phyloP scores from a whole-genome alignment of 495 filamentous ascomycete genomes.

The Penicillium verhagenii region DNA sequence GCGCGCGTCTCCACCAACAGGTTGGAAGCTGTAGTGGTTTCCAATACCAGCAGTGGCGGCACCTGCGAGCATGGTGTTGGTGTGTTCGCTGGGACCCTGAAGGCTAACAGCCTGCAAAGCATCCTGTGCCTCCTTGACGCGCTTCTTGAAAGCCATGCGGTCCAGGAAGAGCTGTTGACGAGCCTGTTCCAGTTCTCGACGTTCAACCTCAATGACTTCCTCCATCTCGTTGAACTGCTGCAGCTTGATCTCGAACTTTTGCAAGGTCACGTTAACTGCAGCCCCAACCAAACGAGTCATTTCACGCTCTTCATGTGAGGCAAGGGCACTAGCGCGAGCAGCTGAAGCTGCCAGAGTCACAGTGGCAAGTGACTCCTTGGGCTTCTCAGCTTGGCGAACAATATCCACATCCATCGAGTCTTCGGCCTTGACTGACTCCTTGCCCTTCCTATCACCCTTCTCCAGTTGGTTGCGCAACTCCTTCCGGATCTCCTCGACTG shows the following conservation, averaged over 20 bases:
- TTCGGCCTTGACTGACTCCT: constrained; percentile 59
- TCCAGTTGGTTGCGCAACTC: constrained; percentile 72
- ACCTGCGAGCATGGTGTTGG: constrained; percentile 51
- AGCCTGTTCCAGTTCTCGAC: constrained; percentile 84
- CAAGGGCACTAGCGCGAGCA: constrained; percentile 80
- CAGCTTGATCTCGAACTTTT: constrained; percentile 81
- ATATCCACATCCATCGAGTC: constrained; percentile 68
- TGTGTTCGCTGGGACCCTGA: constrained; percentile 54
- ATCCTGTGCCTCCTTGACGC: constrained; percentile 79
- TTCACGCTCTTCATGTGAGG: constrained; percentile 93
- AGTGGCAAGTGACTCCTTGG: constrained; percentile 59
- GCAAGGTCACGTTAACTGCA: constrained; percentile 77
- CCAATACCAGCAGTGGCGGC: constrained; percentile 45
- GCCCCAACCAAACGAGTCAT: constrained; percentile 89
- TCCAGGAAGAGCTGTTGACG: constrained; percentile 93
- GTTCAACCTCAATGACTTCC: constrained; percentile 82
- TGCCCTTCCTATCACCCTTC: constrained; percentile 54
- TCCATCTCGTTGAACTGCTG: constrained; percentile 97
- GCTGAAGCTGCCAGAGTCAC: constrained; percentile 82
- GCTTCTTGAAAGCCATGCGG: constrained; percentile 82
- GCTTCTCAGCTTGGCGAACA: constrained; percentile 29
- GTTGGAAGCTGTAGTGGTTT: constrained; percentile 63
- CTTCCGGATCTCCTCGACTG: constrained; percentile 78
- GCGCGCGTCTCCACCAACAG: constrained; percentile 38
- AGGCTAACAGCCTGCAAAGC: constrained; percentile 61